A percentile compares a stretch with the other conserved stretches of the same genome.
These are phyloP conservation scores for Penicillium cataractarum DNA, from an alignment of 495 filamentous ascomycete genomes.

Conservation along the genomic window DNA sequence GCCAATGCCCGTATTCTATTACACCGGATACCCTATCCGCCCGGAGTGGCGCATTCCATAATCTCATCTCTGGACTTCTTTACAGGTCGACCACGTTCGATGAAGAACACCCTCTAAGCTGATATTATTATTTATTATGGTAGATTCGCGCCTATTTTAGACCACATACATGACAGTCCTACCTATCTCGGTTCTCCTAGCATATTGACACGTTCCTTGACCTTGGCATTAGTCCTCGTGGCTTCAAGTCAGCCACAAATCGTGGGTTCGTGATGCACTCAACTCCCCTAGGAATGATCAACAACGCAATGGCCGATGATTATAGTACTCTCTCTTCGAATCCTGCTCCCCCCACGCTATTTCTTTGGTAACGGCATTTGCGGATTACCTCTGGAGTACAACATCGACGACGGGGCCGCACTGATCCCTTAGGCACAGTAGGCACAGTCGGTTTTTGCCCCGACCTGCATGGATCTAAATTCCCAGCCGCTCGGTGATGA, in stretches of 20 bases:
- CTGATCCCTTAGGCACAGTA: too few relatives aligned
- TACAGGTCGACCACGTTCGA: neutral
- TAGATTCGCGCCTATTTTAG: neutral
- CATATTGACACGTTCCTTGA: neutral
- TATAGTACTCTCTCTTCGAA: too few relatives aligned
- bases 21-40: neutral
- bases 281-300: neutral
- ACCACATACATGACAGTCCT: too few relatives aligned
- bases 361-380: neutral
- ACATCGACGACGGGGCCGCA: neutral
- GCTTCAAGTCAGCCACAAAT: neutral
- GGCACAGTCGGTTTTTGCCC: neutral
- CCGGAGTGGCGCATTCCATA: neutral
- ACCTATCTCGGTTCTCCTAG: neutral
- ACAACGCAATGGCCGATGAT: neutral
- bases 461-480: constrained; percentile 3
- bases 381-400: constrained; percentile 1
- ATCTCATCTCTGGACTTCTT: too few relatives aligned
- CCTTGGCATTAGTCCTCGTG: neutral
- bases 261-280: neutral
- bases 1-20: neutral
- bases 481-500: neutral
- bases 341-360: neutral
- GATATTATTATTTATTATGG: too few relatives aligned
- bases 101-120: neutral